Base-by-base conservation (phyloP, 2,329 filamentous ascomycete genomes). In the Ophiostoma novo-ulmi region DNA sequence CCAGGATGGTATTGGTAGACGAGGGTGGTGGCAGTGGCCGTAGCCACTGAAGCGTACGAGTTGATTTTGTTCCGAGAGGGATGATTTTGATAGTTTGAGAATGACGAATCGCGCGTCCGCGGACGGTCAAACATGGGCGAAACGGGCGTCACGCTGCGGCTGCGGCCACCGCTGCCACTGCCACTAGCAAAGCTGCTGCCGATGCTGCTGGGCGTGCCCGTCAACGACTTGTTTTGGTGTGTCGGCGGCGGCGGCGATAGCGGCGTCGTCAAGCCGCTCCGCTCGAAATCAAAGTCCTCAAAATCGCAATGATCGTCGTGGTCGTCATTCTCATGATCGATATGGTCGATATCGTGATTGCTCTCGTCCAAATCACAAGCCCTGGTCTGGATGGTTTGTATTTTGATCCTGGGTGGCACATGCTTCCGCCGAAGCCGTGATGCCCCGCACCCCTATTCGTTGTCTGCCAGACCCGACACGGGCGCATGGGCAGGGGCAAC, bases 371-470 rank as follows among this genome's bases (percentile, higher is more conserved):
- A 26, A 22, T 66, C 67, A 39, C 68, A 48, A 17, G 63, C 36
- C 36, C 67, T 67, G 7, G 52, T 58, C 3, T 17, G 31, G 20
- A 13, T 48, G 39, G 31, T 41, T 14, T 61, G 26, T 39, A 67
- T 70, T 38, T 72, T n/a, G 71, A 72, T 72, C 69, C 71, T 72
- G 71, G 71, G 69, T 26, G 69, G 71, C 65, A 70, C 66, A 65
- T 48, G 66, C 71, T 72, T 72, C 69, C 69, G 69, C 48, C 31
- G 71, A 55, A 72, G 69, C 69, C 72, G 74, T 71, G 73, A 74
- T 44, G 71, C 73, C 74, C 69, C 73, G 74, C 66, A 48, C 58
- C 68, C 74, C 74, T 75, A 75, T 73, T 69, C 66, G 48, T 48
- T 52, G 64, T 61, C 63, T 36, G 17, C 63, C 35, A 17, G 44